Evolutionary conservation across 2,329 filamentous ascomycete species (phyloP).

Genomic region (Rhynchosporium agropyri): DNA sequence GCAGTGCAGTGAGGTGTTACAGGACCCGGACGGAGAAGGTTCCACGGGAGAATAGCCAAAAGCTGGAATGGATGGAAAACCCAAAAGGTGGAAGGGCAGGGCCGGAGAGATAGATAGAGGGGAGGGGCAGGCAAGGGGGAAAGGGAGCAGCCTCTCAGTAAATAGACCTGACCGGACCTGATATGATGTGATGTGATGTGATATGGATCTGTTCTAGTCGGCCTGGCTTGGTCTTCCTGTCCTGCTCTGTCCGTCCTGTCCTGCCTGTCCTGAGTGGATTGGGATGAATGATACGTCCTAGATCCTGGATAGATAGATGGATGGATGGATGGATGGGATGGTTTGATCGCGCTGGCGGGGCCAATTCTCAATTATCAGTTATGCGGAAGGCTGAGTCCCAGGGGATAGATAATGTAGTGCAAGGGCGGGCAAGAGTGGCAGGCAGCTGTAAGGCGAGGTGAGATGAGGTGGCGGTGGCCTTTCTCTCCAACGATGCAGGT

Average conservation of each 20-base stretch:
- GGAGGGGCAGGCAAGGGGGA: slow-evolving; percentile 11
- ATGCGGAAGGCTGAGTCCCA: slow-evolving; percentile 35
- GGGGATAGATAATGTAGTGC: slow-evolving; percentile 26
- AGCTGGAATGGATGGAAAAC: slow-evolving; percentile 7
- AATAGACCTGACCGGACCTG: slow-evolving; percentile 26
- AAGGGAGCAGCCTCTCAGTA: slow-evolving; percentile 34
- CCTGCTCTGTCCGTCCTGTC: not conserved
- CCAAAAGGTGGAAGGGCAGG: slow-evolving; percentile 22
- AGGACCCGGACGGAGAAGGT: slow-evolving; percentile 30
- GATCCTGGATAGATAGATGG: no score
- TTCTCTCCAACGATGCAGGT: no score
- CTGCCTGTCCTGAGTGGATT: slow-evolving; percentile 8
- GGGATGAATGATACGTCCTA: not conserved
- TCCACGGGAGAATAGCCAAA: not conserved
- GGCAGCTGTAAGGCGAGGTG: slow-evolving; percentile 13
- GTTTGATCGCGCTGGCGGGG: slow-evolving; percentile 19
- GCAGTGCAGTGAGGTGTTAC: slow-evolving; percentile 27
- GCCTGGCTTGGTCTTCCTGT: not conserved
- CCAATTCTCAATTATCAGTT: slow-evolving; percentile 19
- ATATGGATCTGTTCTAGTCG: slow-evolving; percentile 22
- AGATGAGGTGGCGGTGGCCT: slow-evolving; percentile 22
- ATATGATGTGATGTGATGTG: no score
- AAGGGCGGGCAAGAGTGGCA: slow-evolving; percentile 22
- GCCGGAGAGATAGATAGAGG: slow-evolving; percentile 22
- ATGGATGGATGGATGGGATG: not conserved